Evolutionary conservation across 768 basidiomycete genomes (phyloP), one percentile per base, ranked within the genome.

Genomic region (Boletus pseudo-olivaceus): DNA sequence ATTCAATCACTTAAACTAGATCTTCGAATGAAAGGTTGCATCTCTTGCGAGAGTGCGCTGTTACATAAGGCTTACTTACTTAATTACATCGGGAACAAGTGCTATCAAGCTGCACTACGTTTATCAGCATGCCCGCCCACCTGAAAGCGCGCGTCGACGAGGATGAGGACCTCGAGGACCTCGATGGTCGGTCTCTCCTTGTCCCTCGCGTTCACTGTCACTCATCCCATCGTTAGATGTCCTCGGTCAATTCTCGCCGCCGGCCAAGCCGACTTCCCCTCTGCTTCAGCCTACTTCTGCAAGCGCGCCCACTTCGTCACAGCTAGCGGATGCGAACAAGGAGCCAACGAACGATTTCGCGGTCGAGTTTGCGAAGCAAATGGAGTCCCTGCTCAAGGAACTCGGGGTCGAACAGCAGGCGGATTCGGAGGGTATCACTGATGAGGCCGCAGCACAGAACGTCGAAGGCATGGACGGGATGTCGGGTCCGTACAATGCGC

Each of bases 391-490:
- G 42, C 68, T 81, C 67, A 53, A 45, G 9, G 62, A 42, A 6
- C 58, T 61, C 14, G 60, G 46, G 26, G 39, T 47, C 8, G 53
- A 57, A 17, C 52, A 61, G 32, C 65, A 54, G 39, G 62, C 64
- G 15, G 39, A 1, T 1, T 37, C 72, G 67, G 37, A 41, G 1
- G 47, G 39, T 7, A 23, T n/a, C n/a, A 17, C 38, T 6, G 54
- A 39, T 11, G 54, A 29, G 19, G 5, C 34, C 35, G 53, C 57
- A 23, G 63, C 71, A 35, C 70, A 72, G 55, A 73, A 76, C 12
- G 69, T 82, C 39, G 82, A 87, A 56, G 82, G 75, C 4, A 79
- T 88, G 79, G 74, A 82, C 11, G 64, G 63, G 42, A 59, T 60
- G 57, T 10, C 42, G 14, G 46, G 35, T 38, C 66, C 65, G 1